phyloP scores from a whole-genome alignment of 192 early-diverging fungal species.

The Backusella macrospora region DNA sequence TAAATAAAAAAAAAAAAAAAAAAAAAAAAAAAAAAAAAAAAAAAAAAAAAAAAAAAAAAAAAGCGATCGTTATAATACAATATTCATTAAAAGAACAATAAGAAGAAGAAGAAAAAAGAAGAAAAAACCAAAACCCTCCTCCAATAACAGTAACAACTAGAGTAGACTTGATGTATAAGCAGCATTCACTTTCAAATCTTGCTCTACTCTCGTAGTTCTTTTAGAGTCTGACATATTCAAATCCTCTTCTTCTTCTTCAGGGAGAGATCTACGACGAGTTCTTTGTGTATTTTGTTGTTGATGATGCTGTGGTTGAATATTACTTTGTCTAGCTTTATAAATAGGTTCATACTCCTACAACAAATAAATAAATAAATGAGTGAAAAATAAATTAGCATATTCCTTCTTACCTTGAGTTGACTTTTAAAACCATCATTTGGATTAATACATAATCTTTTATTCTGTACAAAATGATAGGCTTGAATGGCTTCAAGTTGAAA shows the following conservation, averaged over 20 bases:
- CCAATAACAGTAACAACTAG: background rate
- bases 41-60: too few species aligned
- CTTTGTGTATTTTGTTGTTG: conserved; percentile 53
- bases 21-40: too few species aligned
- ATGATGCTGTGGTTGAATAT: conserved; percentile 40
- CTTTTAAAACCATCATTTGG: conserved; percentile 81
- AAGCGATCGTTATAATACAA: background rate
- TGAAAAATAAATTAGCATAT: background rate
- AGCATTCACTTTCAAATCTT: conserved; percentile 3
- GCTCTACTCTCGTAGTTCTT: background rate
- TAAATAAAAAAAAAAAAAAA: too few species aligned
- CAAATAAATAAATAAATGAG: background rate
- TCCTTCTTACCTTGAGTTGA: conserved; percentile 67
- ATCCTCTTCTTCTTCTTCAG: conserved; percentile 57
- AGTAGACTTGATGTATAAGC: conserved; percentile 1
- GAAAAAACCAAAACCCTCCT: too few species aligned
- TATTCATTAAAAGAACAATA: background rate
- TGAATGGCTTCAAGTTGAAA: conserved; percentile 64
- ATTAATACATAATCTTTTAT: conserved; percentile 84
- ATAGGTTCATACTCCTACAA: conserved; percentile 82
- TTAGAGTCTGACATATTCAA: background rate
- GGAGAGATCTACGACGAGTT: conserved; percentile 53
- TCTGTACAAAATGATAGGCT: conserved; percentile 85
- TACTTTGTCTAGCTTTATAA: conserved; percentile 60
- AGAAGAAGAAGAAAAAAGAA: background rate